Evolutionary conservation across 441 rosid genomes (phyloP).

Genomic region (Lepidium campestre): DNA sequence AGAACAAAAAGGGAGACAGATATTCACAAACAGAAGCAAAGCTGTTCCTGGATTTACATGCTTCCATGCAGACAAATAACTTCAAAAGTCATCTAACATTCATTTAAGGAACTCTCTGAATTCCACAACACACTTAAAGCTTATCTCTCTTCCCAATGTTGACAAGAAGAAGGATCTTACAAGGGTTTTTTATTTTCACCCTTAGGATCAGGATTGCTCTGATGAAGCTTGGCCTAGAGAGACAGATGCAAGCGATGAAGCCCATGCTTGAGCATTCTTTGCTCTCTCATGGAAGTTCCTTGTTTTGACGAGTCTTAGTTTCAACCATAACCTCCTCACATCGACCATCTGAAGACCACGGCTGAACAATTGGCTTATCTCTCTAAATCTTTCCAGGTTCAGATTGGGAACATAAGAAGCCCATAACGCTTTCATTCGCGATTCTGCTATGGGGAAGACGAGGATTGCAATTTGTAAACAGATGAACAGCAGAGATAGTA

Average conservation of each 20-base stretch:
- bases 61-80: slow-evolving; percentile 10
- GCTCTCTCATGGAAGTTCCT: slow-evolving; percentile 76
- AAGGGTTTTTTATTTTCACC: not conserved
- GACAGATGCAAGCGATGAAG: slow-evolving; percentile 83
- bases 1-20: slow-evolving; percentile 1
- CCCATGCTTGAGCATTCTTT: slow-evolving; percentile 72
- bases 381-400: slow-evolving; percentile 80
- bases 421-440: slow-evolving; percentile 58
- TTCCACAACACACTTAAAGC: slow-evolving; percentile 17
- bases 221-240: slow-evolving; percentile 72
- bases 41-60: slow-evolving; percentile 24
- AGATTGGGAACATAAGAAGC: slow-evolving; percentile 48
- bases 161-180: not conserved
- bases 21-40: slow-evolving; percentile 25
- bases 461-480: slow-evolving; percentile 40
- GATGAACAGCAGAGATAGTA: slow-evolving; percentile 44
- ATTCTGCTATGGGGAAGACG: slow-evolving; percentile 39
- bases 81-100: slow-evolving; percentile 20
- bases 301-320: slow-evolving; percentile 54
- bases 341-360: slow-evolving; percentile 64
- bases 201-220: slow-evolving; percentile 35
- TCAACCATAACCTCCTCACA: slow-evolving; percentile 75
- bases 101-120: slow-evolving; percentile 5
- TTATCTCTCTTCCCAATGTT: slow-evolving; percentile 11
- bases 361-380: slow-evolving; percentile 60